phyloP scores from a whole-genome alignment of 768 basidiomycete genomes.

The Psilocybe cyanescens region DNA sequence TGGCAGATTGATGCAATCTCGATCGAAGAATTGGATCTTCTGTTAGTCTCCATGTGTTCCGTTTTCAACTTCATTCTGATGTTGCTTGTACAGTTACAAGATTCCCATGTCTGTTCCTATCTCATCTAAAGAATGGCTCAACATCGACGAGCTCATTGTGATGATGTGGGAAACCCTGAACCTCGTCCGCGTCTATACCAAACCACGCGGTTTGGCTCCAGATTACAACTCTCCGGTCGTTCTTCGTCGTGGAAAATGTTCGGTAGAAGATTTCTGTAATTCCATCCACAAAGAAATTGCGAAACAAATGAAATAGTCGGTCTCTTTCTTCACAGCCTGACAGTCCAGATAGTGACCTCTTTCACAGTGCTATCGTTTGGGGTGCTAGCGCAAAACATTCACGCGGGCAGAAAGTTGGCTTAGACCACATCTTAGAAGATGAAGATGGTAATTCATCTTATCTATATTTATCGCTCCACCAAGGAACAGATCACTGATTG shows the following conservation, averaged over 20 bases:
- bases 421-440: conserved; percentile 86
- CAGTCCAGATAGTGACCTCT: neutral
- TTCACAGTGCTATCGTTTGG: conserved; percentile 86
- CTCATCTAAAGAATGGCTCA: conserved; percentile 93
- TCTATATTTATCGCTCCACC: neutral
- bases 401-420: conserved; percentile 92
- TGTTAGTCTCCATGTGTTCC: conserved; percentile 47
- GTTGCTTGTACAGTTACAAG: conserved; percentile 59
- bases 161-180: conserved; percentile 94
- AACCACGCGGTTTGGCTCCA: conserved; percentile 88
- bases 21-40: conserved; percentile 94
- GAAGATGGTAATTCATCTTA: conserved; percentile 69
- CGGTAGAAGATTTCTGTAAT: conserved; percentile 90
- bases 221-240: conserved; percentile 94
- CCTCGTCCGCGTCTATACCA: conserved; percentile 95
- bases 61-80: neutral
- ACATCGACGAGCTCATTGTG: conserved; percentile 92
- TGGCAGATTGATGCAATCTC: conserved; percentile 94
- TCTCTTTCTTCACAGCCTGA: conserved; percentile 9
- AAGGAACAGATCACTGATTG: conserved; percentile 3
- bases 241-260: conserved; percentile 62
- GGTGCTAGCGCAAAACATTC: conserved; percentile 97
- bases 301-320: conserved; percentile 96
- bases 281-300: conserved; percentile 97
- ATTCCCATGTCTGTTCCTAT: conserved; percentile 96